Base-by-base conservation (phyloP, 2,329 filamentous ascomycete genomes). In the Ophiocordyceps australis region DNA sequence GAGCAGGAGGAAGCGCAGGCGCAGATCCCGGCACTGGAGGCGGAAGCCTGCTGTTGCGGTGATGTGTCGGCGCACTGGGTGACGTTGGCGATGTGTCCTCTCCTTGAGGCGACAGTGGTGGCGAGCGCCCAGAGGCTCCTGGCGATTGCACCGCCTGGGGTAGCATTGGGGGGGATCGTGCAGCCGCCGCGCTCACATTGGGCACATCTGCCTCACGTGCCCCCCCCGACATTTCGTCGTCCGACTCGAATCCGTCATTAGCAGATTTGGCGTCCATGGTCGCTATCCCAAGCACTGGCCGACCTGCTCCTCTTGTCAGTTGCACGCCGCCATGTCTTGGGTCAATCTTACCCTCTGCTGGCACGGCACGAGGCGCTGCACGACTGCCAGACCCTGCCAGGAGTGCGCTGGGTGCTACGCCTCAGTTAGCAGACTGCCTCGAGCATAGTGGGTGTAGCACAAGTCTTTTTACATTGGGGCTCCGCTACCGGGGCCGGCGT, bases 221-320 rank as follows among this genome's bases (percentile, higher is more conserved):
- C 41, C 50, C 49, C 27, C 58, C 56, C 8, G 77, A 82, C 39
- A 83, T 55, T 47, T 94, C 86, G 45, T 94, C 85, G 38, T 91
- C 85, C 22, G 85, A 89, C 45, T 78, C 80, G 2, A 82, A 91
- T 17, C 82, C 83, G 32, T 76, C 65, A 30, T 73, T 81, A 23
- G 72, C 73, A 21, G 79, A 79, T 24, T 63, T 58, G 11, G 66
- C 43, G 22, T 57, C 55, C 19, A 62, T 53, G 20, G 65, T 54
- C 26, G n/a, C n/a, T n/a, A n/a, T n/a, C n/a, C n/a, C n/a, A n/a
- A n/a, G n/a, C n/a, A n/a, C n/a, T n/a, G n/a, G n/a, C n/a, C n/a
- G n/a, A n/a, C n/a, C n/a, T n/a, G n/a, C n/a, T n/a, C n/a, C n/a
- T n/a, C n/a, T n/a, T n/a, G n/a, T n/a, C n/a, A n/a, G n/a, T n/a